phyloP scores from a whole-genome alignment of 1,284 basidiomycete genomes.

The Boletus sp. region DNA sequence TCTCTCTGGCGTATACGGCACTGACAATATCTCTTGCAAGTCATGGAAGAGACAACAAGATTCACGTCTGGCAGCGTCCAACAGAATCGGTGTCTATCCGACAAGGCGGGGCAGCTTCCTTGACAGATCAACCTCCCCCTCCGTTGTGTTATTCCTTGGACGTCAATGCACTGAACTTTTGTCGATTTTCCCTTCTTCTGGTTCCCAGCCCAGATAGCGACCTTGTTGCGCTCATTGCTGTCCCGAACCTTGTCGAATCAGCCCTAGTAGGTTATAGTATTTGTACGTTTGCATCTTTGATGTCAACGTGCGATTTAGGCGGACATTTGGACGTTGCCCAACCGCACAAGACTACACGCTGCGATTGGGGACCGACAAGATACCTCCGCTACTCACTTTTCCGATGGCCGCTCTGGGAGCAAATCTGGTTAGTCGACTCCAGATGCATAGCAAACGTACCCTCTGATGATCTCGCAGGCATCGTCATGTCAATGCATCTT shows the following conservation, averaged over 20 bases:
- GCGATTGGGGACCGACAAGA: conserved; percentile 61
- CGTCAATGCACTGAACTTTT: conserved; percentile 88
- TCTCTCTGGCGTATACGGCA: not conserved
- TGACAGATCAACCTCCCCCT: conserved; percentile 49
- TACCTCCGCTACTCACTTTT: conserved; percentile 27
- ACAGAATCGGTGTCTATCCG: conserved; percentile 40
- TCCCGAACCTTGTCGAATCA: conserved; percentile 86
- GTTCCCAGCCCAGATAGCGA: conserved; percentile 10
- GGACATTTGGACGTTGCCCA: conserved; percentile 75
- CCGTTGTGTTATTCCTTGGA: conserved; percentile 63
- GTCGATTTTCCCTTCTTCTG: conserved; percentile 64
- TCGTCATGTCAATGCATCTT: conserved; percentile 83
- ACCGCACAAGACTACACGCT: conserved; percentile 65
- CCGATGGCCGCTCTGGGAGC: conserved; percentile 41
- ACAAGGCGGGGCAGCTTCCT: conserved; percentile 53
- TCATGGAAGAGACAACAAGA: conserved; percentile 82
- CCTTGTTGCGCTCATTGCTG: conserved; percentile 57
- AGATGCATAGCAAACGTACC: not conserved
- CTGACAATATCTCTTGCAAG: conserved; percentile 29
- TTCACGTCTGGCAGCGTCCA: conserved; percentile 64
- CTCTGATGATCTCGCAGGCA: conserved; percentile 44
- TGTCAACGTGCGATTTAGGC: conserved; percentile 43
- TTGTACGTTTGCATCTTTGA: not conserved
- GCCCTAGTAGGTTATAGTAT: conserved; percentile 58
- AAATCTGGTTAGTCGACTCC: conserved; percentile 32